Conservation (phyloP, 305 asterid species). For the Fraxinus velutina region DNA sequence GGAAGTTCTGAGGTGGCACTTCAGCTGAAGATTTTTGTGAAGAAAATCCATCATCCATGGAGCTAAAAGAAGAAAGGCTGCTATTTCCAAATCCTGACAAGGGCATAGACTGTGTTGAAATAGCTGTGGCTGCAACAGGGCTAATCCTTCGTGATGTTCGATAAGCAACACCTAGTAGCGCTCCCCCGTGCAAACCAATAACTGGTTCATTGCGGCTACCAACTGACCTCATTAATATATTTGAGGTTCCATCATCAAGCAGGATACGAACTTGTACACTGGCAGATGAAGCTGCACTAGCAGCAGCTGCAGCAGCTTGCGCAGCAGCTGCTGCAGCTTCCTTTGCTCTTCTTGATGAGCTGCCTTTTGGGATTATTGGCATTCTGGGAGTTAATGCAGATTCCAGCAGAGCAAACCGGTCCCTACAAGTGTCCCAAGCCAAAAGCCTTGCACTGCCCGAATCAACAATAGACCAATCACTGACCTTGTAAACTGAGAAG, state of each 20-base stretch:
- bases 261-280: constrained; percentile 88
- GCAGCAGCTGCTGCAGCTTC: constrained; percentile 98
- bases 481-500: constrained; percentile 82
- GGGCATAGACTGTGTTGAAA: constrained; percentile 95
- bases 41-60: constrained; percentile 64
- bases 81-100: constrained; percentile 74
- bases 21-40: constrained; percentile 60
- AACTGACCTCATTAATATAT: constrained; percentile 82
- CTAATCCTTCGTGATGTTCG: constrained; percentile 76
- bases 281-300: constrained; percentile 82
- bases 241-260: constrained; percentile 93
- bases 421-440: constrained; percentile 96
- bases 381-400: constrained; percentile 72
- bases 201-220: constrained; percentile 92
- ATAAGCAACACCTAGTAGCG: constrained; percentile 85
- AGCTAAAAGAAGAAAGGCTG: constrained; percentile 57
- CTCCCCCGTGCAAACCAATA: constrained; percentile 80
- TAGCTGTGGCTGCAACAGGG: constrained; percentile 71
- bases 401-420: constrained; percentile 86
- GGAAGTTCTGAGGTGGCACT: constrained; percentile 77
- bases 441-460: constrained; percentile 93
- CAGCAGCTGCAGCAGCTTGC: constrained; percentile 85
- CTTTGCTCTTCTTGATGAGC: constrained; percentile 84
- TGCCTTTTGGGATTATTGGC: constrained; percentile 77
- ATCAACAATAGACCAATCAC: constrained; percentile 94